phyloP scores from a whole-genome alignment of 805 yeast species.

The Saccharomycopsis capsularis region DNA sequence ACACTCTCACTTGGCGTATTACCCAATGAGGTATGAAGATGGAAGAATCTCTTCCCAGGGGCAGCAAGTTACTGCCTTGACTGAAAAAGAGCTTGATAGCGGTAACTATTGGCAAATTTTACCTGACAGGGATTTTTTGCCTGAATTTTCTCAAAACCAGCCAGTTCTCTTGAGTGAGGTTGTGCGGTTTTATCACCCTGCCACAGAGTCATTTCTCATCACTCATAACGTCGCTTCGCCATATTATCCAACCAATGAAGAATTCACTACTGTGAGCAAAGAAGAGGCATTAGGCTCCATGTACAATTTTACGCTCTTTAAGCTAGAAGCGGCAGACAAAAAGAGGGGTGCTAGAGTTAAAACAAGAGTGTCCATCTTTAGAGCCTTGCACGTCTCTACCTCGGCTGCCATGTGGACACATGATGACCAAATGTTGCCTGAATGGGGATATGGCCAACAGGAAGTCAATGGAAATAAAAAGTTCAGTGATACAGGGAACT shows the following conservation, averaged over 20 bases:
- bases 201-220: constrained; percentile 69
- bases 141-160: constrained; percentile 34
- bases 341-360: constrained; percentile 46
- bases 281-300: constrained; percentile 51
- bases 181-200: constrained; percentile 74
- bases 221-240: constrained; percentile 98
- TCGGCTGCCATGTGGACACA: constrained; percentile 94
- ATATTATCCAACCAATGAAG: constrained; percentile 81
- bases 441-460: constrained; percentile 91
- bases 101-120: constrained; percentile 85
- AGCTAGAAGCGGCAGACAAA: constrained; percentile 54
- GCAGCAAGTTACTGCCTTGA: constrained; percentile 80
- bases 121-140: constrained; percentile 48
- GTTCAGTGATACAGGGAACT: constrained; percentile 54
- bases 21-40: constrained; percentile 92
- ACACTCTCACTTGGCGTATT: constrained; percentile 69
- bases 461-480: constrained; percentile 95
- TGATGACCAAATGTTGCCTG: constrained; percentile 76
- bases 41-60: constrained; percentile 92
- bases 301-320: constrained; percentile 72
- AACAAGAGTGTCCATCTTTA: constrained; percentile 64
- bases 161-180: constrained; percentile 63
- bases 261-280: constrained; percentile 65
- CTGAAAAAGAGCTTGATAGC: constrained; percentile 31
- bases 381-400: constrained; percentile 74